Base-by-base conservation (phyloP, 192 early-diverging fungal genomes). In the Podila verticillata region DNA sequence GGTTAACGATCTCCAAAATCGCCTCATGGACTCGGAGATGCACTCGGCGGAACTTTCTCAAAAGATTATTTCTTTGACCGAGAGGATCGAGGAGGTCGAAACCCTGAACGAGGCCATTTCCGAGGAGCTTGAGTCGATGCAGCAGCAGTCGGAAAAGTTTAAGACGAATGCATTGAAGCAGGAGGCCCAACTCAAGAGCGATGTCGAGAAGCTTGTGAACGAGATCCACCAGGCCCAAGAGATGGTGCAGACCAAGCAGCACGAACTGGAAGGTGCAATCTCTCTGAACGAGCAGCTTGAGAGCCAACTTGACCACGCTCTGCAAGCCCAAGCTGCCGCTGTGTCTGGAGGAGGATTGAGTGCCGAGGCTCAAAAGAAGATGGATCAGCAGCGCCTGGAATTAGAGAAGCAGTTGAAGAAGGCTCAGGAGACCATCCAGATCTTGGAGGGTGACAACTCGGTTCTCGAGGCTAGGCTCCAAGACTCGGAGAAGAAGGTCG, bases 401-500 rank as follows among this genome's bases (percentile, higher is more conserved):
- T 29, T 79, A 8, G 69, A 79, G 10, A 54, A 44, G 17, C 75
- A 58, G n/a, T 5, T 79, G 48, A 67, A 72, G 48, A 66, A 80
- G 47, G 65, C 77, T 29, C 77, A 80, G 47, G 77, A 80, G 61
- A 61, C 65, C 12, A 72, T 72, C 44, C 77, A 80, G 48, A 60
- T 72, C 47, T 28, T 80, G 20, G 77, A 80, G 35, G 70, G 77
- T 0, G 77, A 80, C 56, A 80, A 80, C 44, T 80, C 70, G n/a
- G 70, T 80, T 17, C 51, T 80, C 9, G 77, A 80, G 57, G 70
- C 69, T 0, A 54, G 77, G 44, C 48, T 80, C 12, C 65, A 49
- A 48, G 77, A 80, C 17, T 72, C 77, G 7, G 77, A 80, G 47
- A 80, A 80, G 70, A 80, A 80, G 48, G 77, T 80, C 5, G 48